Evolutionary conservation across 441 rosid genomes (phyloP).

Genomic region (Omphalea diandra): DNA sequence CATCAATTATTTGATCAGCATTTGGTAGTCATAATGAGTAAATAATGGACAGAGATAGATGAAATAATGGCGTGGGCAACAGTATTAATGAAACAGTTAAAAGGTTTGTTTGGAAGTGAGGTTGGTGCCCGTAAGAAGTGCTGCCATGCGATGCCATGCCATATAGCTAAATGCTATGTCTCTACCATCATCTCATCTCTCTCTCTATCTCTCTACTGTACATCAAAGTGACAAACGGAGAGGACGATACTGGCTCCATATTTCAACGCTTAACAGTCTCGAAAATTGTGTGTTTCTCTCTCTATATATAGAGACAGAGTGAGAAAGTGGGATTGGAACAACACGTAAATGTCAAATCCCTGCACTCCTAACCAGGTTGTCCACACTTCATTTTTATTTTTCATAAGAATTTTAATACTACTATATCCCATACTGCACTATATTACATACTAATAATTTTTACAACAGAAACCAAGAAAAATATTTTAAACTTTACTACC

Average conservation of each 20-base stretch:
- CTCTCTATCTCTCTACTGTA: constrained; percentile 31
- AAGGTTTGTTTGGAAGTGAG: constrained; percentile 25
- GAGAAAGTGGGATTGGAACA: constrained; percentile 42
- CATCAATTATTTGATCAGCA: too few relatives aligned
- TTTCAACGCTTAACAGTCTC: constrained; percentile 60
- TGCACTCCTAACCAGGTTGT: constrained; percentile 38
- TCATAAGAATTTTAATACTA: too few relatives aligned
- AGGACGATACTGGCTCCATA: constrained; percentile 80
- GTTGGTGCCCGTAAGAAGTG: constrained; percentile 68
- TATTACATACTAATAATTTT: too few relatives aligned
- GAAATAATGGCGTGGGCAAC: neutral
- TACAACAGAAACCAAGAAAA: neutral
- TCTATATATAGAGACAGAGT: constrained; percentile 22
- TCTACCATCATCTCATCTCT: too few relatives aligned
- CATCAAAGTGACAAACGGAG: constrained; percentile 83
- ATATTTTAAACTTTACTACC: too few relatives aligned
- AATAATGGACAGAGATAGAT: too few relatives aligned
- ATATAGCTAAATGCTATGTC: too few relatives aligned
- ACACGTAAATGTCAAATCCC: constrained; percentile 65
- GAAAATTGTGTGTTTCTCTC: constrained; percentile 78
- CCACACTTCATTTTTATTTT: constrained; percentile 21
- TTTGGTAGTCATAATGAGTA: too few relatives aligned
- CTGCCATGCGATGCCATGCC: too few relatives aligned
- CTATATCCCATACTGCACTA: too few relatives aligned
- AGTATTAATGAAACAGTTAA: neutral